phyloP scores from a whole-genome alignment of 768 basidiomycete genomes.

The Calocybe gangraenosa region DNA sequence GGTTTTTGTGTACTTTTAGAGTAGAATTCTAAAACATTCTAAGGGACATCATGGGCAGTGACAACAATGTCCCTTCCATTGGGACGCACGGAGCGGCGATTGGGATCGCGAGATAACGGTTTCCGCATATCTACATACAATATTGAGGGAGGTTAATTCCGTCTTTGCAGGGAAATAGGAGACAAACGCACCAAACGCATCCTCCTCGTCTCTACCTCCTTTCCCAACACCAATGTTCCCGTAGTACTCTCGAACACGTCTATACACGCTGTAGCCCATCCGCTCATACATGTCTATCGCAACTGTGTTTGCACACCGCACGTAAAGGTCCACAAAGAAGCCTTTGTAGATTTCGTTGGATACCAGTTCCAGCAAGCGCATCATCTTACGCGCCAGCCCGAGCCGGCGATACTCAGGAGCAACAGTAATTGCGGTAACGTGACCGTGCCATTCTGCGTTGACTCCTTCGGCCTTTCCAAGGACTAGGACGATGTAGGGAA shows the following conservation, averaged over 20 bases:
- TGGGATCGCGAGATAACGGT: conserved; percentile 58
- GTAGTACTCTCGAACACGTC: conserved; percentile 89
- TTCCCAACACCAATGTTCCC: conserved; percentile 71
- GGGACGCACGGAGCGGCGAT: conserved; percentile 60
- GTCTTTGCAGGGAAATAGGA: neutral
- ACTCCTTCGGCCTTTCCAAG: conserved; percentile 90
- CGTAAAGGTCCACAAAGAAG: conserved; percentile 94
- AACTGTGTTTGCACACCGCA: conserved; percentile 79
- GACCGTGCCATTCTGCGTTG: conserved; percentile 81
- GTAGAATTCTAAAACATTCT: conserved; percentile 15
- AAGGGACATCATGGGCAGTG: conserved; percentile 55
- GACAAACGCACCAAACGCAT: conserved; percentile 75
- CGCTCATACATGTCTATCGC: conserved; percentile 92
- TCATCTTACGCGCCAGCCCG: conserved; percentile 82
- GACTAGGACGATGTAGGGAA: conserved; percentile 34
- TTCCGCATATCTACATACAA: conserved; percentile 57
- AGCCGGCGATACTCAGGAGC: conserved; percentile 91
- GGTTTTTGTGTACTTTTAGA: neutral
- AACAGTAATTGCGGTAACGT: conserved; percentile 93
- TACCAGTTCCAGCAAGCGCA: conserved; percentile 79
- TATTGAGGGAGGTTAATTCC: neutral
- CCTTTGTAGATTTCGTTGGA: conserved; percentile 79
- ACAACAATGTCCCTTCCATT: conserved; percentile 76
- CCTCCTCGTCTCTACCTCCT: conserved; percentile 79
- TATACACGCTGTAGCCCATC: conserved; percentile 90